phyloP scores from a whole-genome alignment of 495 filamentous ascomycete species.

The Cladorrhinum samala region DNA sequence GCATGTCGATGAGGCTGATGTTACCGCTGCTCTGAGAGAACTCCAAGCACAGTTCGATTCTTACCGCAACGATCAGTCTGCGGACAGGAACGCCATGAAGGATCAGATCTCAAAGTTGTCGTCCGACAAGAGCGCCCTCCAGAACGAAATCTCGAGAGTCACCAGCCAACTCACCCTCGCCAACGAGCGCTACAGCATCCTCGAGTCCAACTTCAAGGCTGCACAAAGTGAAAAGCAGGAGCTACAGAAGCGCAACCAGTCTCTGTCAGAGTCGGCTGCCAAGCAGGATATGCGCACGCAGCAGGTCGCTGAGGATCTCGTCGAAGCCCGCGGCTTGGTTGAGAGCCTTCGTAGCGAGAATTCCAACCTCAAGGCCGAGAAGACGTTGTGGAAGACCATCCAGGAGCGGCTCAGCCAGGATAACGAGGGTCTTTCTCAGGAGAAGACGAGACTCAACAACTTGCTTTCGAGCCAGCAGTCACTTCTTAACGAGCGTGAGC shows the following conservation, averaged over 20 bases:
- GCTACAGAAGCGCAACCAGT: slow-evolving; percentile 70
- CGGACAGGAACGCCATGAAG: slow-evolving; percentile 72
- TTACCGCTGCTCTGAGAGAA: slow-evolving; percentile 58
- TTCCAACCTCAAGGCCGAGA: slow-evolving; percentile 89
- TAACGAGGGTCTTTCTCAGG: slow-evolving; percentile 75
- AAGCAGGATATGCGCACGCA: slow-evolving; percentile 87
- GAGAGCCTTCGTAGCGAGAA: slow-evolving; percentile 88
- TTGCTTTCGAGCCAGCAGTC: slow-evolving; percentile 75
- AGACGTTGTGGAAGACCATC: slow-evolving; percentile 83
- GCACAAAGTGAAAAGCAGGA: slow-evolving; percentile 77
- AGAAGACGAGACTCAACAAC: slow-evolving; percentile 71
- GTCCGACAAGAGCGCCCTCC: slow-evolving; percentile 69
- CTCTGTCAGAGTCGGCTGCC: slow-evolving; percentile 70
- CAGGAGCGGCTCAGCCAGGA: slow-evolving; percentile 82
- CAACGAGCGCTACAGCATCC: slow-evolving; percentile 76
- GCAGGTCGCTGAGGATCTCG: slow-evolving; percentile 86
- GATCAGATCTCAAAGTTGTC: slow-evolving; percentile 81
- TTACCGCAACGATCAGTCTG: slow-evolving; percentile 75
- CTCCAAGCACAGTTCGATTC: slow-evolving; percentile 85
- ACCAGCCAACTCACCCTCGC: slow-evolving; percentile 76
- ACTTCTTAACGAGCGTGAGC: slow-evolving; percentile 82
- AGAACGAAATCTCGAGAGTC: slow-evolving; percentile 69
- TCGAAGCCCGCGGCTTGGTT: slow-evolving; percentile 71
- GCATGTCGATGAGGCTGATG: slow-evolving; percentile 36
- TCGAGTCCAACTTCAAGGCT: slow-evolving; percentile 80